A percentile compares a stretch with the other conserved stretches of the same genome.
These are phyloP conservation scores for Stephanodiscus triporus DNA, from an alignment of 108 stramenopile genomes.

Conservation along the genomic window DNA sequence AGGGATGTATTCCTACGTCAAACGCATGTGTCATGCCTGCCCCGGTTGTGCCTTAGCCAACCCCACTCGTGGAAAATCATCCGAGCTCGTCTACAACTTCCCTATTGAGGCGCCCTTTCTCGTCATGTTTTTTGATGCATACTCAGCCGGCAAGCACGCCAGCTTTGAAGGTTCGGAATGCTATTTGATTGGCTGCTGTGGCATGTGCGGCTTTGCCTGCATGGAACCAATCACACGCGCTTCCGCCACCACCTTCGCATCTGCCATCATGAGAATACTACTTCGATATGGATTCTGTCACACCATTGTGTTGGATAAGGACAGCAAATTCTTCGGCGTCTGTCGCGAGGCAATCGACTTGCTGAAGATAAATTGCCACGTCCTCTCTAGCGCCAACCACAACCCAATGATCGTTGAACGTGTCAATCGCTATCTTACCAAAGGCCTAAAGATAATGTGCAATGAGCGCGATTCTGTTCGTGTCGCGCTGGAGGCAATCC, in stretches of 20 bases:
- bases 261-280: slow-evolving; percentile 7
- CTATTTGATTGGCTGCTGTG: background rate
- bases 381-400: too few species aligned
- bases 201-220: too few species aligned
- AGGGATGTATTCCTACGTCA: too few species aligned
- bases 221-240: slow-evolving; percentile 1
- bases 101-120: background rate
- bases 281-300: slow-evolving; percentile 11
- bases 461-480: too few species aligned
- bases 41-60: too few species aligned
- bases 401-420: too few species aligned
- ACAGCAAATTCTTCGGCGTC: slow-evolving; percentile 8
- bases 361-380: too few species aligned
- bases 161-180: slow-evolving; percentile 10
- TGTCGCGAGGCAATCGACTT: too few species aligned
- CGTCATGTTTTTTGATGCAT: background rate
- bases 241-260: background rate
- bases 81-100: background rate
- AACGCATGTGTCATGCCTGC: too few species aligned
- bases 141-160: slow-evolving; percentile 1
- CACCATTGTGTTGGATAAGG: background rate
- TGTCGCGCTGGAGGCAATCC: too few species aligned
- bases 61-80: background rate
- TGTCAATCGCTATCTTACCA: too few species aligned
- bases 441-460: too few species aligned